Percentiles rank a stretch among this genome's conserved stretches.
Evolutionary conservation across 805 yeast species (phyloP).

Genomic region (Metschnikowia baotianmanensis): DNA sequence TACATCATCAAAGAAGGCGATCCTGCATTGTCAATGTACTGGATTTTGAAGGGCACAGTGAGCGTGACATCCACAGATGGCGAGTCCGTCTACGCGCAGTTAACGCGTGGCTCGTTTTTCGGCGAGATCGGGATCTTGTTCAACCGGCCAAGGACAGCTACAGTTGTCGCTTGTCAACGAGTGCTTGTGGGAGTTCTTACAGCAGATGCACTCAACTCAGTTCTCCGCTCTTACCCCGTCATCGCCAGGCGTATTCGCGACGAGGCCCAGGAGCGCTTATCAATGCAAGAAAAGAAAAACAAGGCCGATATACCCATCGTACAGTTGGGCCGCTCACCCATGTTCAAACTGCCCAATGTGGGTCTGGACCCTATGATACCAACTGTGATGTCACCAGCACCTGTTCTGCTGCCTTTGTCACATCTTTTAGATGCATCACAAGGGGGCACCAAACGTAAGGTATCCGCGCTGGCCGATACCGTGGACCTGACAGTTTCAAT

Average conservation of each 20-base stretch:
- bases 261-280: conserved; percentile 75
- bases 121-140: conserved; percentile 79
- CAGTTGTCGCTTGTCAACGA: conserved; percentile 66
- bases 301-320: conserved; percentile 38
- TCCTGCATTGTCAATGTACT: conserved; percentile 72
- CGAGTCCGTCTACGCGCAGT: conserved; percentile 69
- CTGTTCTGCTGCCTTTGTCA: conserved; percentile 21
- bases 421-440: conserved; percentile 14
- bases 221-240: conserved; percentile 59
- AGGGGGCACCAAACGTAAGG: neutral
- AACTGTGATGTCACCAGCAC: conserved; percentile 15
- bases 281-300: conserved; percentile 64
- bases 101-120: conserved; percentile 66
- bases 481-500: conserved; percentile 56
- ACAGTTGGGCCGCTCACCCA: conserved; percentile 18
- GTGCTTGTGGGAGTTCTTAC: conserved; percentile 70
- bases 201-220: conserved; percentile 56
- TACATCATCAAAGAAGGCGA: conserved; percentile 70
- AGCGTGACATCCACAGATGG: conserved; percentile 78
- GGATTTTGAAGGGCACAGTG: conserved; percentile 75
- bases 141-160: conserved; percentile 75
- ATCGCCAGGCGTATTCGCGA: conserved; percentile 70
- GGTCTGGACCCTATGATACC: conserved; percentile 19
- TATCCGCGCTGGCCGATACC: conserved; percentile 20
- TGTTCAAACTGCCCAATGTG: conserved; percentile 9